phyloP scores from a whole-genome alignment of 495 filamentous ascomycete genomes.

The Entonaema liquescens region DNA sequence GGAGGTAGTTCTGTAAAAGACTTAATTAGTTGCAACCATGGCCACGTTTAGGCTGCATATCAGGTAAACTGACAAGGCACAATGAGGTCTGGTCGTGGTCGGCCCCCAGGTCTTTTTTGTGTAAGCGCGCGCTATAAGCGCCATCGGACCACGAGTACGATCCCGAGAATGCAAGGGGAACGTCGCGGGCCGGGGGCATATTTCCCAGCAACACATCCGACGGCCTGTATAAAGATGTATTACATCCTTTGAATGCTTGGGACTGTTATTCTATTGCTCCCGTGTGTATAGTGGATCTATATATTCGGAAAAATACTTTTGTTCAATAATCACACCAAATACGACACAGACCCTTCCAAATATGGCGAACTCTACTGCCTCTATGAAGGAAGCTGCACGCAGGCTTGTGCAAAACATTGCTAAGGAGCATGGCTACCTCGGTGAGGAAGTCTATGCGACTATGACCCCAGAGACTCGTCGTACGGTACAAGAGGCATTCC shows the following conservation, averaged over 20 bases:
- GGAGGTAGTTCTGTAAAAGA: too few species aligned
- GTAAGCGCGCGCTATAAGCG: neutral
- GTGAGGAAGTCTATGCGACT: constrained; percentile 2
- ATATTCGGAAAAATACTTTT: neutral
- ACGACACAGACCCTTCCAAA: neutral
- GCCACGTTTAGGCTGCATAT: neutral
- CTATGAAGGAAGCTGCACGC: constrained; percentile 4
- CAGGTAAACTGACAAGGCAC: neutral
- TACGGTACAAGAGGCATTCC: constrained; percentile 42
- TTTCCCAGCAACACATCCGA: neutral
- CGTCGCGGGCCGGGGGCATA: neutral
- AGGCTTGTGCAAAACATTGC: constrained; percentile 19
- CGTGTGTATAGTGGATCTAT: neutral
- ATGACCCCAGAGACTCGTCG: constrained; percentile 37
- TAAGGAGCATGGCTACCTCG: constrained; percentile 28
- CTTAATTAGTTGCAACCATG: too few species aligned
- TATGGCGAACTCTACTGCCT: neutral
- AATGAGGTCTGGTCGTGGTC: neutral
- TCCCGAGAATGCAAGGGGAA: neutral
- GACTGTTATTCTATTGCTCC: too few species aligned
- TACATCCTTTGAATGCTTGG: neutral
- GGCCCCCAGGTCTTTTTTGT: neutral
- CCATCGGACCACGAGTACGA: neutral
- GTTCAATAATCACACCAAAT: neutral
- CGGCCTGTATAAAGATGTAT: neutral